phyloP scores from a whole-genome alignment of 495 filamentous ascomycete genomes.

The Talaromyces ruber region DNA sequence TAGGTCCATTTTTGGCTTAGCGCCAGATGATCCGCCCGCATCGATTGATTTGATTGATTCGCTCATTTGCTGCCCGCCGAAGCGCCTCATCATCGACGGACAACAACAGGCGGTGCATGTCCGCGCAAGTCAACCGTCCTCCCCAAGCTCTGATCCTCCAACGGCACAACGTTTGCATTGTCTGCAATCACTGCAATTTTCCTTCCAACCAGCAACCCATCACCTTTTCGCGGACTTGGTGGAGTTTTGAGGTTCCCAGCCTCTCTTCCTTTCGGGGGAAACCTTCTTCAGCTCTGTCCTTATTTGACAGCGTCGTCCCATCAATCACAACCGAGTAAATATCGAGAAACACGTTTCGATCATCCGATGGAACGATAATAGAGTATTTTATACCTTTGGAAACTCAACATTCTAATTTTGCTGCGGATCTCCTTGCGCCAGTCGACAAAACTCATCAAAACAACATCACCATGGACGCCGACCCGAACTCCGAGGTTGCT shows the following conservation, averaged over 20 bases:
- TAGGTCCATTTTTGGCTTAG: slow-evolving; percentile 35
- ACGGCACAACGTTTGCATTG: background rate
- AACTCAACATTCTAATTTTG: background rate
- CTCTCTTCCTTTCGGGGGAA: background rate
- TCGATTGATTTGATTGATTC: slow-evolving; percentile 2
- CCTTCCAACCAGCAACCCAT: background rate
- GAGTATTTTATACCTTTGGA: background rate
- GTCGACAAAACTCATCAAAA: background rate
- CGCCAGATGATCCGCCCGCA: slow-evolving; percentile 8
- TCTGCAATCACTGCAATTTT: background rate
- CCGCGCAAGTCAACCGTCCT: background rate
- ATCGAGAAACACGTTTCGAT: background rate
- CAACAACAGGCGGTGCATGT: background rate
- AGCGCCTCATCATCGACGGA: background rate
- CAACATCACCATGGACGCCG: background rate
- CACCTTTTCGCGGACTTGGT: background rate
- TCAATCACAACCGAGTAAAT: background rate
- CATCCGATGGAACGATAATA: background rate
- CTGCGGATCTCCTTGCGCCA: background rate
- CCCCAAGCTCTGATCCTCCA: background rate
- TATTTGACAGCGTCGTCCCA: background rate
- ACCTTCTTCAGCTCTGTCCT: background rate
- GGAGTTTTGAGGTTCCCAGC: background rate
- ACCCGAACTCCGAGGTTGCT: background rate
- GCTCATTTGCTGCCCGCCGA: background rate